Base-by-base conservation (phyloP, 2,329 filamentous ascomycete species). In the Leptographium procerum region DNA sequence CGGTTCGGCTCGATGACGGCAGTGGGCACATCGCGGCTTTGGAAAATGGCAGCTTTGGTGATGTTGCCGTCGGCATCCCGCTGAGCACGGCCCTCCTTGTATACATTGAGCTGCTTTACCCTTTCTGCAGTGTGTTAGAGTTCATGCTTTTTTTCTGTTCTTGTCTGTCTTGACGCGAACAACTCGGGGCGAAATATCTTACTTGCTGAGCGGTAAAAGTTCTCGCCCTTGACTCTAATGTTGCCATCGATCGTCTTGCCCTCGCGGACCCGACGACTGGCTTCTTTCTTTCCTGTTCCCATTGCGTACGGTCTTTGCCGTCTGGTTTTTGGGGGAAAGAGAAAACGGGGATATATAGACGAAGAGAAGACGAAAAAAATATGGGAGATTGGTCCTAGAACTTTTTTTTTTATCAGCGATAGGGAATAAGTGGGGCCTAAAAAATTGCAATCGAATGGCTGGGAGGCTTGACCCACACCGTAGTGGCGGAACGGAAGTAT, bases 1-100 rank as follows among this genome's bases (percentile, higher is more conserved):
- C 94, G 82, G 75, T 97, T 95, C 55, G 94, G 94, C 77, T 97
- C 92, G 68, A 97, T 88, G 64, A 91, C 83, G 65, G 92, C 94
- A 60, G 81, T 83, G 52, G 92, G 91, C 26, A 86, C 75, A 40
- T 96, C 91, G 68, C 84, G 80, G 61, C 87, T 91, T 75, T 97
- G 70, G 63, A 57, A 70, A 3, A 61, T 64, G 28, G 66, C 69
- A 40, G 67, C 68, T 73, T 94, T 86, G 58, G 86, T 88, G 69
- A 99, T 87, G 66, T 92, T 85, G 67, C 94, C 94, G 14, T 81
- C 76, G 54, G 88, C 85, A 69, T 97, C 95, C 64, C 89, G 83
- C 72, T 87, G 83, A 13, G 89, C 83, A 69, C 87, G 89, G 64
- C 89, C 89, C 68, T 91, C 89, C 71, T 94, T 96, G 72, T 59